Evolutionary conservation across 371 early-diverging fungal genomes (phyloP).

Genomic region (Blakeslea trispora): DNA sequence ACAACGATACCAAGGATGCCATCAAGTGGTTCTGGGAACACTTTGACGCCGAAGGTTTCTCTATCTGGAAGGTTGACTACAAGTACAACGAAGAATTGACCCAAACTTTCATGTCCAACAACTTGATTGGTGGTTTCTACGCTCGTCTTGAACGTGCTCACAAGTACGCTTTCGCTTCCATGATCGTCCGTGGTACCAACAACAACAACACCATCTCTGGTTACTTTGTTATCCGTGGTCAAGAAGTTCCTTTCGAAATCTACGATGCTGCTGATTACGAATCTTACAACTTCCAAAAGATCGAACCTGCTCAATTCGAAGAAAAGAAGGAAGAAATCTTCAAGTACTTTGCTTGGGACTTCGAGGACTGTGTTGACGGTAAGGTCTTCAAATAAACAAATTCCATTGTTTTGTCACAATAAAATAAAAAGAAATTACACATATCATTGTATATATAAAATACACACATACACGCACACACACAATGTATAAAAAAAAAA

Average conservation of each 20-base stretch:
- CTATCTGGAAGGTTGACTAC: conserved; percentile 89
- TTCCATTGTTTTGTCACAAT: not conserved
- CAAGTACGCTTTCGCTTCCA: conserved; percentile 94
- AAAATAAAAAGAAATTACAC: conserved; percentile 7
- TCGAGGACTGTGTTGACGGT: conserved; percentile 50
- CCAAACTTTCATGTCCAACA: conserved; percentile 86
- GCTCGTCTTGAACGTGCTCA: conserved; percentile 91
- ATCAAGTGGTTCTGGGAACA: conserved; percentile 94
- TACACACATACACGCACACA: too few species aligned
- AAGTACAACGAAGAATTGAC: conserved; percentile 93
- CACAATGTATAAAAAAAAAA: too few species aligned
- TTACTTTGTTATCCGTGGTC: conserved; percentile 93
- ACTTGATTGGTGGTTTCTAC: conserved; percentile 92
- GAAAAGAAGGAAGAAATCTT: conserved; percentile 53
- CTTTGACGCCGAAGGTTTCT: conserved; percentile 85
- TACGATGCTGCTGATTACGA: conserved; percentile 88
- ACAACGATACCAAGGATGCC: conserved; percentile 90
- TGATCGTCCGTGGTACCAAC: conserved; percentile 86
- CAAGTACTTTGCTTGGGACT: conserved; percentile 54
- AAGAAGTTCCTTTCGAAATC: conserved; percentile 85
- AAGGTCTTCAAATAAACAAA: conserved; percentile 74
- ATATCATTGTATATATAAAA: not conserved
- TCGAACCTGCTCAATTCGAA: conserved; percentile 68
- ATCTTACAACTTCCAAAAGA: conserved; percentile 83
- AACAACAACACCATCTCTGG: conserved; percentile 90